phyloP scores from a whole-genome alignment of 176 grass and related monocot genomes.

The Zizania latifolia region DNA sequence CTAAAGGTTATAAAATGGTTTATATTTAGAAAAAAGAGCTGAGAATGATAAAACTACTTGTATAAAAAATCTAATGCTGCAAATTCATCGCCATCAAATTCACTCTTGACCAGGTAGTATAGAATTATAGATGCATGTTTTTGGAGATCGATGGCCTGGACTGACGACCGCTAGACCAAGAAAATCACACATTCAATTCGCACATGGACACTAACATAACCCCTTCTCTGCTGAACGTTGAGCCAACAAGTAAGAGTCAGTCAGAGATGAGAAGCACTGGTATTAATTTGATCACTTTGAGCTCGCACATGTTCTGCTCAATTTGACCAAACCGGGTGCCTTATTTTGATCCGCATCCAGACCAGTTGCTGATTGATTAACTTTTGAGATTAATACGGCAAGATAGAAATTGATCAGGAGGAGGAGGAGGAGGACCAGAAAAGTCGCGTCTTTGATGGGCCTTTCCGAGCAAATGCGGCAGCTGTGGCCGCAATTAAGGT shows the following conservation, averaged over 20 bases:
- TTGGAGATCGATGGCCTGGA: neutral
- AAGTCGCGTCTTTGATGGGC: too few species aligned
- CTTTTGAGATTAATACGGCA: too few species aligned
- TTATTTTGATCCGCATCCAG: neutral
- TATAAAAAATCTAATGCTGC: too few species aligned
- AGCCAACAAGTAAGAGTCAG: neutral
- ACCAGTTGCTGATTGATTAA: neutral
- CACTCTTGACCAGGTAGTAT: neutral
- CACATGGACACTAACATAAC: neutral
- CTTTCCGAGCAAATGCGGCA: too few species aligned
- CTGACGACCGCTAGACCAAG: neutral
- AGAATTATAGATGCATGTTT: too few species aligned
- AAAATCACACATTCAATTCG: neutral
- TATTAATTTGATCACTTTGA: neutral
- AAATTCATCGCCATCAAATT: neutral
- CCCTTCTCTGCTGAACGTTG: neutral
- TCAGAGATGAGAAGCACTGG: too few species aligned
- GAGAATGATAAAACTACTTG: too few species aligned
- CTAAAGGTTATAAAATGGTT: too few species aligned
- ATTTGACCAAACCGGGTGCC: neutral
- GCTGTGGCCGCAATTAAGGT: too few species aligned
- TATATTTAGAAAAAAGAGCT: too few species aligned
- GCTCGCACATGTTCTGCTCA: neutral
- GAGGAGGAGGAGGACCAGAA: too few species aligned
- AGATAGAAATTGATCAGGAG: too few species aligned